phyloP scores from a whole-genome alignment of 2,329 filamentous ascomycete genomes.

The Diaporthe caulivora region DNA sequence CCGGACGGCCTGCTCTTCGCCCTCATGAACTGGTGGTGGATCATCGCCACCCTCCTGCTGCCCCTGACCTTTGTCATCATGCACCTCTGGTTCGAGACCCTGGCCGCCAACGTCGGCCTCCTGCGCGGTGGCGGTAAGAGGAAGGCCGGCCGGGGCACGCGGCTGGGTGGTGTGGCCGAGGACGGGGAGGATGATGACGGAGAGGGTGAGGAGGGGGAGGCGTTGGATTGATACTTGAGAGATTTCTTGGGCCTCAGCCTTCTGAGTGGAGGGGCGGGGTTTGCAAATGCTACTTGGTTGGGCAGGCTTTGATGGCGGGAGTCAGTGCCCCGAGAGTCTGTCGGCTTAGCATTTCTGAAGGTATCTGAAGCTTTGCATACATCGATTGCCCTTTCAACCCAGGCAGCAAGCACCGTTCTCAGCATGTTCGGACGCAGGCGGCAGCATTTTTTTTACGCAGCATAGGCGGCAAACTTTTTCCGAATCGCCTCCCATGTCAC shows the following conservation, averaged over 20 bases:
- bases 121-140: constrained; percentile 8
- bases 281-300: no score
- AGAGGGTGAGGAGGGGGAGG: not conserved
- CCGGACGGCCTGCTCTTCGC: constrained; percentile 38
- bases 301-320: no score
- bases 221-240: not conserved
- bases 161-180: constrained; percentile 31
- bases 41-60: constrained; percentile 36
- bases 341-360: not conserved
- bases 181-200: constrained; percentile 7
- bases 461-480: not conserved
- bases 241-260: not conserved
- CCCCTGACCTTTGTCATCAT: constrained; percentile 37
- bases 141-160: constrained; percentile 6
- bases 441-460: not conserved
- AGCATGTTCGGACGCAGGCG: not conserved
- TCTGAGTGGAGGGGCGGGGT: no score
- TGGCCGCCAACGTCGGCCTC: constrained; percentile 33
- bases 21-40: constrained; percentile 40
- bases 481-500: not conserved
- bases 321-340: no score
- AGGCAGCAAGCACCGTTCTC: not conserved
- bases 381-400: not conserved
- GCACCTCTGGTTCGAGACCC: constrained; percentile 38
- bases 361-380: not conserved